Evolutionary conservation across 75 land plant species (phyloP).

Genomic region (Sequoiadendron giganteum): DNA sequence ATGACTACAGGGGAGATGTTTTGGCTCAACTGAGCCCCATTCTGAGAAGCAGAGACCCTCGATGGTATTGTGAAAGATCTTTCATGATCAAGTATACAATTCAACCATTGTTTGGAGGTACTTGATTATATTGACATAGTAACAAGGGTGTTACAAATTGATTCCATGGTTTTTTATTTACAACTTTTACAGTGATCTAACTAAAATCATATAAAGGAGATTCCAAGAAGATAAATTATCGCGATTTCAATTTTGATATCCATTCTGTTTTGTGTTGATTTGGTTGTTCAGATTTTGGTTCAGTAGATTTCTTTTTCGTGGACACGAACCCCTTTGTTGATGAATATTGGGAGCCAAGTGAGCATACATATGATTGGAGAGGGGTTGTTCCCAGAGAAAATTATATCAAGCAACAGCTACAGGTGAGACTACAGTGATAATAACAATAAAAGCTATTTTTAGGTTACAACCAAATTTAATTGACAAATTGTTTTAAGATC

Average conservation of each 20-base stretch:
- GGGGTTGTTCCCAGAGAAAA: conserved; percentile 60
- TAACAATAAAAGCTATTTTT: background rate
- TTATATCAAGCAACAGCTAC: conserved; percentile 52
- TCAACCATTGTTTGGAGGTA: background rate
- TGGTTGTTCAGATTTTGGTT: background rate
- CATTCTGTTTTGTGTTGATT: background rate
- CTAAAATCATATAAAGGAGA: too few relatives aligned
- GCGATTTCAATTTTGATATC: background rate
- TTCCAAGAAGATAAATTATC: too few relatives aligned
- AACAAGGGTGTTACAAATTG: background rate
- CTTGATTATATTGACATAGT: background rate
- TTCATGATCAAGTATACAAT: conserved; percentile 31
- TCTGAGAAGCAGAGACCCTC: conserved; percentile 39
- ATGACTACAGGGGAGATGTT: conserved; percentile 80
- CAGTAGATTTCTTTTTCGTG: conserved; percentile 65
- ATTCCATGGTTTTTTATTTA: too few relatives aligned
- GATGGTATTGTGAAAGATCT: conserved; percentile 64
- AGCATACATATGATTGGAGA: conserved; percentile 74
- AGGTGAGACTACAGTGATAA: conserved; percentile 34
- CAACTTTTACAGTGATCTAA: too few relatives aligned
- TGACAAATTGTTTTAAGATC: background rate
- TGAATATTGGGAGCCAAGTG: conserved; percentile 57
- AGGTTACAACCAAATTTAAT: background rate
- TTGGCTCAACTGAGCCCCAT: conserved; percentile 57
- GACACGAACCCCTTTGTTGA: conserved; percentile 77